phyloP scores from a whole-genome alignment of 2,329 filamentous ascomycete genomes.

The Monilinia laxa region DNA sequence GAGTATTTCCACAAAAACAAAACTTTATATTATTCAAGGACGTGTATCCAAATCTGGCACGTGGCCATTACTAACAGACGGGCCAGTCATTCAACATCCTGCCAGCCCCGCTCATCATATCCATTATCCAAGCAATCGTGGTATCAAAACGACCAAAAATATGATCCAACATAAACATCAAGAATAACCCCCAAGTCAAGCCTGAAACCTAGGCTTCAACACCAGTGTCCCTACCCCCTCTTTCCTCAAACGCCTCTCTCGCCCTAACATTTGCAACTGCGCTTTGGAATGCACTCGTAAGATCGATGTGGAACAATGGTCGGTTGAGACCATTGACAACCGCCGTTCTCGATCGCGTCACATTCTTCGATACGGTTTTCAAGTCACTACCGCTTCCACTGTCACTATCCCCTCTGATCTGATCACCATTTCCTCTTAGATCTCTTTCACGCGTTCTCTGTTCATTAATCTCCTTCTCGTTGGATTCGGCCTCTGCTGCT shows the following conservation, averaged over 20 bases:
- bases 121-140: conserved; percentile 17
- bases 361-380: conserved; percentile 26
- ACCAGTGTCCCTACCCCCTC: conserved; percentile 35
- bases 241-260: conserved; percentile 43
- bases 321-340: conserved; percentile 83
- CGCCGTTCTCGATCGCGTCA: conserved; percentile 52
- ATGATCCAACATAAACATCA: background rate
- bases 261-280: conserved; percentile 77
- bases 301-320: conserved; percentile 90
- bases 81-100: conserved; percentile 7
- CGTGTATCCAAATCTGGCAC: background rate
- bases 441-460: conserved; percentile 27
- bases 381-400: conserved; percentile 28
- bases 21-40: conserved; percentile 9
- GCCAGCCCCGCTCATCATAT: background rate
- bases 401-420: conserved; percentile 32
- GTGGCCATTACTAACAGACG: background rate
- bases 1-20: background rate
- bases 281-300: conserved; percentile 84
- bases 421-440: conserved; percentile 40
- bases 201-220: conserved; percentile 27
- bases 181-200: background rate
- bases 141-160: conserved; percentile 18
- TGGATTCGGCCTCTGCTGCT: conserved; percentile 60
- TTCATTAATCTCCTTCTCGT: conserved; percentile 46